Evolutionary conservation across 129 eudicot species (phyloP).

Genomic region (Ambrosia artemisiifolia): DNA sequence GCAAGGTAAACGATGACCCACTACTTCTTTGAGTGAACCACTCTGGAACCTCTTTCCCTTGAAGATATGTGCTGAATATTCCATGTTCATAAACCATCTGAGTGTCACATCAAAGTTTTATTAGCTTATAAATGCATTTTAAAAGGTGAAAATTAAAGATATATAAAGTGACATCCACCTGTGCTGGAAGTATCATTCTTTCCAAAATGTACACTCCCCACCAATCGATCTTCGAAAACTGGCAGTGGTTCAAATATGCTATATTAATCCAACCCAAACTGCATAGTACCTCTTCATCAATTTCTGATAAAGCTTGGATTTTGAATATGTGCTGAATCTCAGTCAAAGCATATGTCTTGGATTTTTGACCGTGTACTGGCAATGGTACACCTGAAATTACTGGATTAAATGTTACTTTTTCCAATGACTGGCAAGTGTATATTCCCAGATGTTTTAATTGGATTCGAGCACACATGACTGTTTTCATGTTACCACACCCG

Average conservation of each 20-base stretch:
- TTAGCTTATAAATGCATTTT: neutral
- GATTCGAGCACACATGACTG: conserved; percentile 4
- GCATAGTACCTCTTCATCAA: conserved; percentile 1
- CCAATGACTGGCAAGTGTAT: neutral
- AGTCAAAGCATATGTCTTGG: neutral
- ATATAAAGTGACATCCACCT: neutral
- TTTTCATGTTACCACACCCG: neutral
- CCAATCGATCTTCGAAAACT: too few relatives aligned
- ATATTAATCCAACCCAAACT: conserved; percentile 15
- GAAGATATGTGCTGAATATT: conserved; percentile 26
- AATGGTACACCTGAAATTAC: neutral
- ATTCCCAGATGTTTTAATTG: neutral
- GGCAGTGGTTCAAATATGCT: neutral
- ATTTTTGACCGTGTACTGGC: too few relatives aligned
- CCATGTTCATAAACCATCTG: conserved; percentile 20
- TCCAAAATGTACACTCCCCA: neutral
- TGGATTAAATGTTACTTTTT: conserved; percentile 1
- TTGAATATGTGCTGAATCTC: conserved; percentile 16
- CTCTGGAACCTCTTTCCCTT: conserved; percentile 21
- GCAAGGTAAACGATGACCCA: neutral
- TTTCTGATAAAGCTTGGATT: neutral
- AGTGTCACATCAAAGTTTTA: neutral
- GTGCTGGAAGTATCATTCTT: neutral
- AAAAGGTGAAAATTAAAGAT: neutral
- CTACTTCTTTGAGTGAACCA: conserved; percentile 6